Percentiles rank a stretch among this genome's conserved stretches.
These are phyloP conservation scores for Beauveria sp. DNA, from an alignment of 2,329 filamentous ascomycete species.

Conservation along the genomic window DNA sequence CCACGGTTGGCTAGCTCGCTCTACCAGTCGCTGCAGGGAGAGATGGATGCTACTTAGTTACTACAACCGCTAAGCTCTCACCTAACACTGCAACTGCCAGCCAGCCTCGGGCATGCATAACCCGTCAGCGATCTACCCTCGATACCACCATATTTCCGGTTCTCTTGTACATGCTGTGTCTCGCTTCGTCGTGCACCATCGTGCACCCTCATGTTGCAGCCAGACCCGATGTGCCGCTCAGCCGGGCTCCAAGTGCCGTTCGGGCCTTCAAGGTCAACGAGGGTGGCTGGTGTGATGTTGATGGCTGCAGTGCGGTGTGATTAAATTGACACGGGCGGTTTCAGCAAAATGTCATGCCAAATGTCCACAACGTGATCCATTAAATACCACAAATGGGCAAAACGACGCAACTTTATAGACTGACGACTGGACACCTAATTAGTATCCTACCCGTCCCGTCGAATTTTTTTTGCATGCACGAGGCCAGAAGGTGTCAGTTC, in stretches of 20 bases:
- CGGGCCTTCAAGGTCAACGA: too few species aligned
- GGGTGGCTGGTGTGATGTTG: too few species aligned
- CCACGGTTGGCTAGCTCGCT: too few species aligned
- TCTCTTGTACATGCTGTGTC: not conserved
- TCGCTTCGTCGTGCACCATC: not conserved
- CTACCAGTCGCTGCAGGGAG: too few species aligned
- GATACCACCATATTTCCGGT: slow-evolving; percentile 3
- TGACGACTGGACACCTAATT: not conserved
- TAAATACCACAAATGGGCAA: not conserved
- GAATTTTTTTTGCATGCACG: too few species aligned
- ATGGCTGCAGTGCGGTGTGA: not conserved
- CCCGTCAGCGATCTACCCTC: not conserved
- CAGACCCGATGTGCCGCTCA: not conserved
- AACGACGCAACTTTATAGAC: not conserved
- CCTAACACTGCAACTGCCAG: too few species aligned
- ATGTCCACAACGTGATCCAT: not conserved
- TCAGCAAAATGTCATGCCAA: not conserved
- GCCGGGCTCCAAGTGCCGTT: not conserved
- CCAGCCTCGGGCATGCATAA: not conserved
- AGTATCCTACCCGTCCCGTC: too few species aligned
- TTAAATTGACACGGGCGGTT: not conserved
- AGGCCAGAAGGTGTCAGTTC: too few species aligned
- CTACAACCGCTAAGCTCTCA: too few species aligned
- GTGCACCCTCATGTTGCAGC: not conserved
- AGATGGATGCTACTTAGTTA: too few species aligned